These are phyloP conservation scores for Misopates orontium DNA, from an alignment of 257 asterid species.

Conservation along the genomic window DNA sequence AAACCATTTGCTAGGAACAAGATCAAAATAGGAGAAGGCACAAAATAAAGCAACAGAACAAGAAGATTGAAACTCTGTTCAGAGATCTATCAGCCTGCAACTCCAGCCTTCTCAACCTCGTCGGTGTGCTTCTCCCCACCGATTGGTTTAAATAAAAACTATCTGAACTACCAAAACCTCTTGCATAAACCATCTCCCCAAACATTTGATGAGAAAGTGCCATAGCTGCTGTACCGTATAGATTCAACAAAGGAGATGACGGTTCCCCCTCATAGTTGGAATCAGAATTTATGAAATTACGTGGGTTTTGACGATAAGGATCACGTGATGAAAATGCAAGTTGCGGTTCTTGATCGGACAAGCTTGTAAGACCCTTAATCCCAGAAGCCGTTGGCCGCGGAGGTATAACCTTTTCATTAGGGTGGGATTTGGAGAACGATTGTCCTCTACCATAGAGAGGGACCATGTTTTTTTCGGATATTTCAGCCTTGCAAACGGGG, in stretches of 20 bases:
- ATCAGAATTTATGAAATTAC: constrained; percentile 9
- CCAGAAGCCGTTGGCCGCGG: constrained; percentile 70
- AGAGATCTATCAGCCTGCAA: constrained; percentile 59
- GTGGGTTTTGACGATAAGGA: constrained; percentile 25
- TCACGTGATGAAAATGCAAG: constrained; percentile 16
- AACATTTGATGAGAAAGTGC: constrained; percentile 49
- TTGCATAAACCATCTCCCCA: constrained; percentile 76
- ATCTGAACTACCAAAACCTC: constrained; percentile 71
- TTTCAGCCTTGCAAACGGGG: constrained; percentile 86
- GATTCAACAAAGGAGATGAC: constrained; percentile 28
- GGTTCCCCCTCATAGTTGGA: constrained; percentile 25
- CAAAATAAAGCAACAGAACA: constrained; percentile 56
- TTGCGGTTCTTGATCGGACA: constrained; percentile 36
- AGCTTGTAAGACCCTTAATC: constrained; percentile 34
- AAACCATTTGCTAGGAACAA: neutral
- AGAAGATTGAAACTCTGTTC: constrained; percentile 62
- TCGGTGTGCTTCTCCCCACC: constrained; percentile 38
- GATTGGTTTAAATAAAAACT: constrained; percentile 46
- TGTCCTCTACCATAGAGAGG: constrained; percentile 76
- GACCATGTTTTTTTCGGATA: constrained; percentile 60
- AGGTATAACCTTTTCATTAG: constrained; percentile 48
- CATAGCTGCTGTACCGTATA: constrained; percentile 27
- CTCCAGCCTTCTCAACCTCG: constrained; percentile 75
- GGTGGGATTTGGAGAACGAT: constrained; percentile 42
- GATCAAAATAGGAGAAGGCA: constrained; percentile 67